Evolutionary conservation across 2,329 filamentous ascomycete genomes (phyloP), one percentile per base, ranked within the genome.

Genomic region (Fusarium guadeloupense): DNA sequence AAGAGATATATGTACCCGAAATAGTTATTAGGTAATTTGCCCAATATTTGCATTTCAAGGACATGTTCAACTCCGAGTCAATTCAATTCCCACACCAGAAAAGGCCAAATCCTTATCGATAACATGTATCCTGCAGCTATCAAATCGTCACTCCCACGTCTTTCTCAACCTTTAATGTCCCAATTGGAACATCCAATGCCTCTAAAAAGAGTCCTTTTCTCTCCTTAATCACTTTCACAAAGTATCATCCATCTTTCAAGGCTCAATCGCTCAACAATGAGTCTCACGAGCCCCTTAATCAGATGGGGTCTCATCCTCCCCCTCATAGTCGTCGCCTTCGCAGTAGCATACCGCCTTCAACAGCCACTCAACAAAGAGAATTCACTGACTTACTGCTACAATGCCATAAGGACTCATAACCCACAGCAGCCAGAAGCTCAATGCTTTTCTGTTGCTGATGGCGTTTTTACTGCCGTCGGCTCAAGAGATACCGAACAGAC

Each of bases 371-470:
- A 39, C 38, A 40, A 37, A 12, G 30, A 54, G 31, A 34, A 57
- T 9, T 9, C 52, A 12, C 49, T 52, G 2, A 77, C 72, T 3
- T 72, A 76, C 62, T 81, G 79, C 73, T 81, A 81, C 62, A 70
- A 71, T 4, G 64, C 71, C 35, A 54, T 81, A 21, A 68, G 72
- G 33, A 79, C 79, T 0, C 73, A 77, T 17, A 71, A 78, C 20
- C 57, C 71, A 3, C 65, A 69, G 1, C 61, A 74, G 8, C 75
- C 79, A 0, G 60, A 71, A 3, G 79, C 80, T 3, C 76, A 80
- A 42, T 89, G 86, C 74, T 88, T 89, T 70, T 80, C 80, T 6
- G 81, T 88, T 3, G 69, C 70, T 2, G 72, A 80, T 34, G 85
- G 85, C 0, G 72, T 75, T 12, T 87, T 89, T 62, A 75, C 75